A percentile compares a stretch with the other conserved stretches of the same genome.
Evolutionary conservation across 1,284 basidiomycete genomes (phyloP).

Genomic region (Irpex lacteus): DNA sequence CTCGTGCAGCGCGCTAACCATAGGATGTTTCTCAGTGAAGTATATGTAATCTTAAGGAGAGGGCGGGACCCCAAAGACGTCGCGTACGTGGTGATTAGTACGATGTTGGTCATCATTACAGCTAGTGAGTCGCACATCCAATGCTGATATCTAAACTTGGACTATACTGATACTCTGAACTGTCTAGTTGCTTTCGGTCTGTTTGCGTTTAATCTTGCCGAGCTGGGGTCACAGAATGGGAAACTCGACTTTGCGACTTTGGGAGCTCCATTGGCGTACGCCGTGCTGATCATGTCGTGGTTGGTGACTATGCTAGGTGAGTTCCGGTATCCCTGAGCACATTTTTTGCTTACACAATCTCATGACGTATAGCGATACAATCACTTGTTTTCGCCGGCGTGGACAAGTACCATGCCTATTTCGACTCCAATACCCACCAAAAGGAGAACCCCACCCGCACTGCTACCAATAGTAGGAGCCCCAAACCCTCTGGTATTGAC

Average conservation of each 20-base stretch:
- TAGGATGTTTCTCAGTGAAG: background rate
- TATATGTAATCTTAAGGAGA: background rate
- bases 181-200: slow-evolving; percentile 2
- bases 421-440: background rate
- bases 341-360: background rate
- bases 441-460: background rate
- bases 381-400: slow-evolving; percentile 1
- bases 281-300: slow-evolving; percentile 7
- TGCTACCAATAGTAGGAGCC: too few relatives aligned
- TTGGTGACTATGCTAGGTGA: slow-evolving; percentile 4
- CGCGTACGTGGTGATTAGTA: background rate
- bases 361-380: background rate
- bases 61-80: background rate
- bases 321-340: too few relatives aligned
- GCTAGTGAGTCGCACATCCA: background rate
- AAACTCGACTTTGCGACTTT: slow-evolving; percentile 4
- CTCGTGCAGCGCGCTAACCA: background rate
- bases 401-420: background rate
- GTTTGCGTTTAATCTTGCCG: slow-evolving; percentile 1
- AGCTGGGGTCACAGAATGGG: background rate
- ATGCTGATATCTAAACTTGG: too few relatives aligned
- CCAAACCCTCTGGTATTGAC: background rate
- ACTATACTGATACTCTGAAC: background rate
- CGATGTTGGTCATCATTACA: background rate
- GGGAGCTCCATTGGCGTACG: slow-evolving; percentile 2